A percentile compares a stretch with the other conserved stretches of the same genome.
Evolutionary conservation across 371 early-diverging fungal genomes (phyloP).

Genomic region (Rhizopus sp.): DNA sequence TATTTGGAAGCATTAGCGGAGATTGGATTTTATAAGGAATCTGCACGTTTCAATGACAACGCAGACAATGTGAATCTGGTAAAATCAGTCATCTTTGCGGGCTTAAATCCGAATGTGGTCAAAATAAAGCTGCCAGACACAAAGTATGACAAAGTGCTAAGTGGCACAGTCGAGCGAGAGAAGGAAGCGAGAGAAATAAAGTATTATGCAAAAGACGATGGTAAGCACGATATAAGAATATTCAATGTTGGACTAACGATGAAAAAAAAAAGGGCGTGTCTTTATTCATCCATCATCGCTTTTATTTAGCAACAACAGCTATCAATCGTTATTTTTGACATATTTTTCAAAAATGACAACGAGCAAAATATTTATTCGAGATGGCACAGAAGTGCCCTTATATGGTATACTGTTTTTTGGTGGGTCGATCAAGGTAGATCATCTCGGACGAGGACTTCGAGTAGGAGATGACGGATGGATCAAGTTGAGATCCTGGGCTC

Average conservation of each 20-base stretch:
- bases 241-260: not conserved
- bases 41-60: conserved; percentile 46
- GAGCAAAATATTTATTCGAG: conserved; percentile 75
- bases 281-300: conserved; percentile 83
- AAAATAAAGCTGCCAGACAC: conserved; percentile 71
- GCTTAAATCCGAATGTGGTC: conserved; percentile 72
- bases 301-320: conserved; percentile 61
- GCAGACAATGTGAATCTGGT: conserved; percentile 54
- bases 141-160: conserved; percentile 71
- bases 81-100: conserved; percentile 64
- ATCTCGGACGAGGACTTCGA: conserved; percentile 61
- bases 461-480: conserved; percentile 62
- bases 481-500: conserved; percentile 77
- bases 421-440: conserved; percentile 71
- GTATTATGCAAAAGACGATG: conserved; percentile 66
- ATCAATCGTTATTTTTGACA: conserved; percentile 65
- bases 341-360: conserved; percentile 73
- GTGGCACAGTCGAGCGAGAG: conserved; percentile 75
- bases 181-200: conserved; percentile 74
- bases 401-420: conserved; percentile 78
- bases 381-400: conserved; percentile 67
- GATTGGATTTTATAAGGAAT: conserved; percentile 59
- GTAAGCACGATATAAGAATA: conserved; percentile 16
- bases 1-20: conserved; percentile 56
- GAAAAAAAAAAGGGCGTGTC: conserved; percentile 53